Percentiles rank a stretch among this genome's conserved stretches.
These are phyloP conservation scores for Microcera coccophila DNA, from an alignment of 2,329 filamentous ascomycete genomes.

Conservation along the genomic window DNA sequence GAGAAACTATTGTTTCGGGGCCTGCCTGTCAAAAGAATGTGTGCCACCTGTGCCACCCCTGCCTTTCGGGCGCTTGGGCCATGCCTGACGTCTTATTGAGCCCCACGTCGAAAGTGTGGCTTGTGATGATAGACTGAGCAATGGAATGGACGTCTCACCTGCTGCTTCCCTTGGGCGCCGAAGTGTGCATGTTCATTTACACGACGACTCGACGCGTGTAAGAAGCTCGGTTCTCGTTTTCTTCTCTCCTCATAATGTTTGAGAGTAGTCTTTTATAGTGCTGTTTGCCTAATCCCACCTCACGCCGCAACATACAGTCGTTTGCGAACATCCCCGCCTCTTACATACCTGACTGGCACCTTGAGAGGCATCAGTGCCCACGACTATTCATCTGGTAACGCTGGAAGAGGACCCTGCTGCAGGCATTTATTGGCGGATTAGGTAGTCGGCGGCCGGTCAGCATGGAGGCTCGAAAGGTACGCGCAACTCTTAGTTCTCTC, in stretches of 20 bases:
- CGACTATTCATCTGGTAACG: too few relatives aligned
- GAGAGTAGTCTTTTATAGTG: background rate
- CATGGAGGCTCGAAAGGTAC: slow-evolving; percentile 44
- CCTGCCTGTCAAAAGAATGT: too few relatives aligned
- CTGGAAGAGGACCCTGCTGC: background rate
- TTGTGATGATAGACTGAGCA: slow-evolving; percentile 15
- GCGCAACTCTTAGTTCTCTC: slow-evolving; percentile 7
- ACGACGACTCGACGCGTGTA: background rate
- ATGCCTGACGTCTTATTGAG: slow-evolving; percentile 21
- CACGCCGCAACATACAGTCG: too few relatives aligned
- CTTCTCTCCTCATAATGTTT: background rate
- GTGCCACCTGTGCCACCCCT: too few relatives aligned
- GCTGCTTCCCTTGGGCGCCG: background rate
- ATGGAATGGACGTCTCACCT: background rate
- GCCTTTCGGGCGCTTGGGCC: slow-evolving; percentile 15
- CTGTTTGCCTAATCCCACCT: background rate
- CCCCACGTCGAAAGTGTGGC: slow-evolving; percentile 12
- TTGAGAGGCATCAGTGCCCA: too few relatives aligned
- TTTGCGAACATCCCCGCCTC: background rate
- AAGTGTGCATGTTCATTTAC: background rate
- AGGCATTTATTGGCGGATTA: slow-evolving; percentile 2
- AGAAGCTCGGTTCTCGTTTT: background rate
- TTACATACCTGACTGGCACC: background rate
- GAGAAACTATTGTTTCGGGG: slow-evolving; percentile 14
- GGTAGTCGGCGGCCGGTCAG: slow-evolving; percentile 7